phyloP scores from a whole-genome alignment of 805 yeast species.

The Helenozyma rhizophorensis region DNA sequence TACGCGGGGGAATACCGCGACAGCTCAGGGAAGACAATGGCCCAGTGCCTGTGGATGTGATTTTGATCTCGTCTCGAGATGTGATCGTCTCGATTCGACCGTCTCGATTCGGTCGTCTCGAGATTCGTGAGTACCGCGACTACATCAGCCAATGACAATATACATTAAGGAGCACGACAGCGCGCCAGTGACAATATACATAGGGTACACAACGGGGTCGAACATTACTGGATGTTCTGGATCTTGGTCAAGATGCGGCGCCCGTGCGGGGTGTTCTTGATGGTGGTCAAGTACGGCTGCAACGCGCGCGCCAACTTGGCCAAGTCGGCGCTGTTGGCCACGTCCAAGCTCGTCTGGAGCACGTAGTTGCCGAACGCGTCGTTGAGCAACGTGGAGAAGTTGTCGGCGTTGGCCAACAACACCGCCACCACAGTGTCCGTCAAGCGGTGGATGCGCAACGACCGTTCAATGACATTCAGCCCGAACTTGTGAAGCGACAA shows the following conservation, averaged over 20 bases:
- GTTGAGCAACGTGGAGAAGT: slow-evolving; percentile 43
- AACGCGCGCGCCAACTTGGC: slow-evolving; percentile 52
- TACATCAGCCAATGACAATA: too few species aligned
- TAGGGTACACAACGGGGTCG: too few species aligned
- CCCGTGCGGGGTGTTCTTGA: slow-evolving; percentile 93
- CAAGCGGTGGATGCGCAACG: slow-evolving; percentile 44
- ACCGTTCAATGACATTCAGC: slow-evolving; percentile 56
- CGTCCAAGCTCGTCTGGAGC: slow-evolving; percentile 55
- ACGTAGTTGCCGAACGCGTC: slow-evolving; percentile 61
- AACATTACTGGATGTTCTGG: slow-evolving; percentile 20
- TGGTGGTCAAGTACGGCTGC: slow-evolving; percentile 71
- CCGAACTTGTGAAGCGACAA: slow-evolving; percentile 60
- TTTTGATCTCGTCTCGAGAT: too few species aligned
- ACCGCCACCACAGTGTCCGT: slow-evolving; percentile 42
- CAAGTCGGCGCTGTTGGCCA: slow-evolving; percentile 49
- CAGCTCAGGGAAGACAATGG: too few species aligned
- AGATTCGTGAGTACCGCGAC: too few species aligned
- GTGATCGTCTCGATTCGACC: too few species aligned
- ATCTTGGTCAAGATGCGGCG: slow-evolving; percentile 77
- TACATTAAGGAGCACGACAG: too few species aligned
- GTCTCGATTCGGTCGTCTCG: too few species aligned
- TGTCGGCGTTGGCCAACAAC: slow-evolving; percentile 31
- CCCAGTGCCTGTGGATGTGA: too few species aligned
- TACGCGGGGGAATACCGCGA: too few species aligned
- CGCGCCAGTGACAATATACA: too few species aligned